Evolutionary conservation across 1,139 yeast species (phyloP).

Genomic region (Pichia sp.): DNA sequence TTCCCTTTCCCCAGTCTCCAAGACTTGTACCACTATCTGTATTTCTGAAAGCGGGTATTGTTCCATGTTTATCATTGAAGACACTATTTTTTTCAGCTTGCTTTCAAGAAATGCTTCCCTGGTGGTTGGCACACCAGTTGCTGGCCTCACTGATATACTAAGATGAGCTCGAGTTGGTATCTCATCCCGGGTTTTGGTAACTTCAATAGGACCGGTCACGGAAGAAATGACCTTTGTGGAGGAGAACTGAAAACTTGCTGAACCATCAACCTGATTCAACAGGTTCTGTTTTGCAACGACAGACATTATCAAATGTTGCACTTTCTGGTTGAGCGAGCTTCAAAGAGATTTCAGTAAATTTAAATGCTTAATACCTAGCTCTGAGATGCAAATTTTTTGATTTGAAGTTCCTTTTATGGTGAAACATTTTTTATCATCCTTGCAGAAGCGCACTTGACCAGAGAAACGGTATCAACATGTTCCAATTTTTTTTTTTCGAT

Average conservation of each 20-base stretch:
- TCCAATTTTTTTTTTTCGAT: too few relatives aligned
- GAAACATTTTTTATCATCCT: too few relatives aligned
- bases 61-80: conserved; percentile 58
- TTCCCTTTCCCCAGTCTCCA: conserved; percentile 40
- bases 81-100: conserved; percentile 57
- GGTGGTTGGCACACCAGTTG: conserved; percentile 68
- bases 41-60: conserved; percentile 79
- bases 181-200: conserved; percentile 71
- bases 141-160: conserved; percentile 79
- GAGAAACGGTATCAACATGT: too few relatives aligned
- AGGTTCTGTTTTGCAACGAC: conserved; percentile 19
- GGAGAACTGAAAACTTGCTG: conserved; percentile 53
- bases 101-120: conserved; percentile 77
- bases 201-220: conserved; percentile 89
- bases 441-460: too few relatives aligned
- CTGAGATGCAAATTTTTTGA: too few relatives aligned
- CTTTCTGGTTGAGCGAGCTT: too few relatives aligned
- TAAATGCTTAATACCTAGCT: too few relatives aligned
- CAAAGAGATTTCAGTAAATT: too few relatives aligned
- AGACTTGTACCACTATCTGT: conserved; percentile 80
- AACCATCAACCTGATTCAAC: conserved; percentile 70
- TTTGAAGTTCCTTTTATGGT: too few relatives aligned
- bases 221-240: conserved; percentile 63
- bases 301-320: conserved; percentile 6
- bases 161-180: conserved; percentile 72